Evolutionary conservation across 2,329 filamentous ascomycete genomes (phyloP).

Genomic region (Stachybotrys echinatus): DNA sequence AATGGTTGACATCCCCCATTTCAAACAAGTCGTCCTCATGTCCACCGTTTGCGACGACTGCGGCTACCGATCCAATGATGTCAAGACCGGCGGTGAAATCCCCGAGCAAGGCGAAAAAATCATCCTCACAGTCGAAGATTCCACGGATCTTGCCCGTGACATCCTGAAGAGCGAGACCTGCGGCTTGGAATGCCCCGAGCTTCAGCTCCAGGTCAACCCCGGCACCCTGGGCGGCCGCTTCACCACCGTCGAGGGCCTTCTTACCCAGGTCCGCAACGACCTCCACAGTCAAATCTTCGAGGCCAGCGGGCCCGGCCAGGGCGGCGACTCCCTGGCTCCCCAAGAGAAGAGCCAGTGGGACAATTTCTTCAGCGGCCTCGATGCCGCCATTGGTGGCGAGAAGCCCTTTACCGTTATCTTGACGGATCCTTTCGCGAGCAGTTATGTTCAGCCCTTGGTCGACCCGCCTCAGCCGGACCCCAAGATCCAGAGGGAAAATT

Average conservation of each 20-base stretch:
- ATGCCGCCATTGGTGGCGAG: constrained; percentile 73
- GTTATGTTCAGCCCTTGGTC: constrained; percentile 88
- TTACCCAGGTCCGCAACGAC: constrained; percentile 89
- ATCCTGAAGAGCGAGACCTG: constrained; percentile 97
- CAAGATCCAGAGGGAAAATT: constrained; percentile 76
- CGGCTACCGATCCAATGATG: constrained; percentile 92
- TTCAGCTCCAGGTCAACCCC: constrained; percentile 81
- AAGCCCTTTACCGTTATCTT: constrained; percentile 78
- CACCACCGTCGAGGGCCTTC: constrained; percentile 90
- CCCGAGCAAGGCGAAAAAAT: constrained; percentile 83
- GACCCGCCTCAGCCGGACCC: constrained; percentile 66
- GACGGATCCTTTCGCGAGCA: constrained; percentile 83
- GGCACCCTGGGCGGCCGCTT: constrained; percentile 94
- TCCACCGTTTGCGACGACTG: constrained; percentile 88
- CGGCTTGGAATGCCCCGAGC: constrained; percentile 77
- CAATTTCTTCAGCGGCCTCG: constrained; percentile 72
- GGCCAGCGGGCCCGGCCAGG: constrained; percentile 49
- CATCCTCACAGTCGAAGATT: constrained; percentile 63
- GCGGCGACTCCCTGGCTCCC: constrained; percentile 72
- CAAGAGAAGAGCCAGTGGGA: constrained; percentile 70
- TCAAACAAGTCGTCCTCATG: constrained; percentile 96
- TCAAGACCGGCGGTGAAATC: constrained; percentile 93
- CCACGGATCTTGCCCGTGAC: constrained; percentile 77
- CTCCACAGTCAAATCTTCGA: constrained; percentile 85
- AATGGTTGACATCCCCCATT: constrained; percentile 96